A percentile compares a stretch with the other conserved stretches of the same genome.
Evolutionary conservation across 495 filamentous ascomycete species (phyloP).

Genomic region (Aspergillus nidulans): DNA sequence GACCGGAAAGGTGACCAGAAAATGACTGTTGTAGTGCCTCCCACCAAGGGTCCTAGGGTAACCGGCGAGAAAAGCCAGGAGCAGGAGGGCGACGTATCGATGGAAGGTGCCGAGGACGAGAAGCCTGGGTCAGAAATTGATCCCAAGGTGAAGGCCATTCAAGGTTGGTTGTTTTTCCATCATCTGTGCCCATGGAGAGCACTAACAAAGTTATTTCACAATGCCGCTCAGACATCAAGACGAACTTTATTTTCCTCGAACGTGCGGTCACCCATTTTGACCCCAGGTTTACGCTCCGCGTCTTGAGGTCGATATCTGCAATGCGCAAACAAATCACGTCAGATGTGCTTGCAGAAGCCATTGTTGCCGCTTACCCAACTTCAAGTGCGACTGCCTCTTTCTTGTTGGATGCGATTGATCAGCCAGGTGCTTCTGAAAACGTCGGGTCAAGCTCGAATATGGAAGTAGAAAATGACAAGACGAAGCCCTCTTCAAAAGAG

Average conservation of each 20-base stretch:
- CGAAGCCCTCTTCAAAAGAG: conserved; percentile 52
- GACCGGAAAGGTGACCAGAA: conserved; percentile 72
- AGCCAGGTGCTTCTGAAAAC: conserved; percentile 56
- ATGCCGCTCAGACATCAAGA: conserved; percentile 71
- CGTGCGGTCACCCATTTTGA: conserved; percentile 92
- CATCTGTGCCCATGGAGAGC: background rate
- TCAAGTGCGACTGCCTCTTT: conserved; percentile 63
- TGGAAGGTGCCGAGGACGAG: conserved; percentile 60
- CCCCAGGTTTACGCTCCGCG: conserved; percentile 87
- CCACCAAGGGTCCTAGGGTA: conserved; percentile 66
- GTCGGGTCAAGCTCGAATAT: conserved; percentile 56
- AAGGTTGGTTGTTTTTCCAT: conserved; percentile 37
- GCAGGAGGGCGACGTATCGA: conserved; percentile 67
- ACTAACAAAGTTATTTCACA: conserved; percentile 2
- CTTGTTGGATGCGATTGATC: conserved; percentile 63
- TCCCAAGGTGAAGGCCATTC: conserved; percentile 61
- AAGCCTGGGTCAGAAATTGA: conserved; percentile 57
- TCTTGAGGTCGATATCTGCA: conserved; percentile 89
- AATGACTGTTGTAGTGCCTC: conserved; percentile 85
- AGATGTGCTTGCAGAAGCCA: conserved; percentile 73
- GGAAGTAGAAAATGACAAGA: conserved; percentile 68
- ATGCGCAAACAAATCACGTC: conserved; percentile 85
- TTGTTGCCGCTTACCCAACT: conserved; percentile 70
- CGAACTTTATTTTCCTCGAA: conserved; percentile 85
- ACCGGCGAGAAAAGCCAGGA: conserved; percentile 53